A percentile compares a stretch with the other conserved stretches of the same genome.
phyloP scores from a whole-genome alignment of 2,329 filamentous ascomycete genomes.

The Aspergillus tanneri region DNA sequence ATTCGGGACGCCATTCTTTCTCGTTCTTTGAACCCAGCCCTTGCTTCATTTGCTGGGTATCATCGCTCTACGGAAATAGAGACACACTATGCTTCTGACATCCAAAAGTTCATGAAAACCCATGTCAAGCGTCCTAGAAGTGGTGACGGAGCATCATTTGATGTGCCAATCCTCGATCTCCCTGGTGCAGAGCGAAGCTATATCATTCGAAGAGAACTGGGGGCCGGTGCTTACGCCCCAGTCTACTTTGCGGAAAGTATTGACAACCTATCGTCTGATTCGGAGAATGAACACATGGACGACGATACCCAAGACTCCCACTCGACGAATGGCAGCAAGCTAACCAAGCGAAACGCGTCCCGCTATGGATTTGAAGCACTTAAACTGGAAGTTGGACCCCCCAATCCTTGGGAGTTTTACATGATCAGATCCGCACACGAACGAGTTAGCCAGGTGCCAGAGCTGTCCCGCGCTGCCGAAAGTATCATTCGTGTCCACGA shows the following conservation, averaged over 20 bases:
- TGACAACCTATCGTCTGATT: slow-evolving; percentile 46
- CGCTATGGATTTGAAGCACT: slow-evolving; percentile 73
- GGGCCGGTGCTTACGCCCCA: slow-evolving; percentile 89
- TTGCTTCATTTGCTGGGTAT: slow-evolving; percentile 75
- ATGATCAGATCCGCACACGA: slow-evolving; percentile 82
- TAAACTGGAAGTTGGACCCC: slow-evolving; percentile 84
- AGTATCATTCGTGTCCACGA: slow-evolving; percentile 83
- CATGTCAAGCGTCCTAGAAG: slow-evolving; percentile 52
- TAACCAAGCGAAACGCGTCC: slow-evolving; percentile 22
- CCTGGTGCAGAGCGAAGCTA: slow-evolving; percentile 66
- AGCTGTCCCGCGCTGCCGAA: slow-evolving; percentile 64
- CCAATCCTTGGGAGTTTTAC: slow-evolving; percentile 92
- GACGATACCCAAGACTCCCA: slow-evolving; percentile 54
- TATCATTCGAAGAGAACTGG: slow-evolving; percentile 78
- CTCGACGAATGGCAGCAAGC: slow-evolving; percentile 49
- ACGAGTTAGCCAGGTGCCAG: slow-evolving; percentile 63
- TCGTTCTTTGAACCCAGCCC: slow-evolving; percentile 65
- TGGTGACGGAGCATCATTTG: slow-evolving; percentile 59
- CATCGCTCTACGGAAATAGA: slow-evolving; percentile 66
- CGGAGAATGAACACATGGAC: slow-evolving; percentile 35
- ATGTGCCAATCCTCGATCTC: slow-evolving; percentile 67
- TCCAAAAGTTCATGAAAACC: slow-evolving; percentile 77
- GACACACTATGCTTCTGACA: slow-evolving; percentile 69
- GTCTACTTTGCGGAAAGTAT: slow-evolving; percentile 86
- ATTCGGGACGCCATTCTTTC: slow-evolving; percentile 73